Percentiles rank a stretch among this genome's conserved stretches.
These are phyloP conservation scores for Marasmius tenuissimus DNA, from an alignment of 1,284 basidiomycete species.

Conservation along the genomic window DNA sequence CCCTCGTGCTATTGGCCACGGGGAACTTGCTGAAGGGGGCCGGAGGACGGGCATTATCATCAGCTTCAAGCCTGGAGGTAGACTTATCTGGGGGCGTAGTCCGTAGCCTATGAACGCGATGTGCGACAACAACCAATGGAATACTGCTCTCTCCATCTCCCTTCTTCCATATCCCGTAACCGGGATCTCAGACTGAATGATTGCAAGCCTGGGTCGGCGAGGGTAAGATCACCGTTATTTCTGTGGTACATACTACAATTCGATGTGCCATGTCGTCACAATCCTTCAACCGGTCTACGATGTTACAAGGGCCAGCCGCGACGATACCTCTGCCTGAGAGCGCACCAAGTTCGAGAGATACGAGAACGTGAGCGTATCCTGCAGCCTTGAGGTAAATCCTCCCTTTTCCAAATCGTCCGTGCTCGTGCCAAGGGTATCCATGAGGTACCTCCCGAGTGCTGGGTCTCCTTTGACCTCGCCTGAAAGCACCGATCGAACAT, in stretches of 20 bases:
- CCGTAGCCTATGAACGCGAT: too few species aligned
- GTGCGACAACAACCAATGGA: too few species aligned
- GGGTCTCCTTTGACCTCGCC: conserved; percentile 84
- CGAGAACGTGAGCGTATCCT: conserved; percentile 93
- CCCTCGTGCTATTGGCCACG: too few species aligned
- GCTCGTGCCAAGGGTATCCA: conserved; percentile 82
- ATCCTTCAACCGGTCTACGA: conserved; percentile 20
- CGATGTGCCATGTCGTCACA: neutral
- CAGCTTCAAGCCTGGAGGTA: too few species aligned
- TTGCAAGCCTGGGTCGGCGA: too few species aligned
- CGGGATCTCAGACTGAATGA: too few species aligned
- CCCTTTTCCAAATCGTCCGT: conserved; percentile 69
- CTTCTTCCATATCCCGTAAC: too few species aligned
- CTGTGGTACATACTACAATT: neutral
- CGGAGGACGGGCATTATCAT: too few species aligned
- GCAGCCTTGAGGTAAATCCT: conserved; percentile 74
- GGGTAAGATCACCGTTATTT: too few species aligned
- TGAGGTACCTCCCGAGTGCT: conserved; percentile 88
- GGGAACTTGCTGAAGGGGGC: too few species aligned
- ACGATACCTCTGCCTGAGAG: conserved; percentile 92
- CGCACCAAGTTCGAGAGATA: conserved; percentile 95
- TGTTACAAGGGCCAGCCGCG: conserved; percentile 80
- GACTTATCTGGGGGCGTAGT: too few species aligned
- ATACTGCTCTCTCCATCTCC: too few species aligned
- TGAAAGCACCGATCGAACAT: conserved; percentile 82